A percentile compares a stretch with the other conserved stretches of the same genome.
Evolutionary conservation across 768 basidiomycete species (phyloP).

Genomic region (Lentinus tigrinus): DNA sequence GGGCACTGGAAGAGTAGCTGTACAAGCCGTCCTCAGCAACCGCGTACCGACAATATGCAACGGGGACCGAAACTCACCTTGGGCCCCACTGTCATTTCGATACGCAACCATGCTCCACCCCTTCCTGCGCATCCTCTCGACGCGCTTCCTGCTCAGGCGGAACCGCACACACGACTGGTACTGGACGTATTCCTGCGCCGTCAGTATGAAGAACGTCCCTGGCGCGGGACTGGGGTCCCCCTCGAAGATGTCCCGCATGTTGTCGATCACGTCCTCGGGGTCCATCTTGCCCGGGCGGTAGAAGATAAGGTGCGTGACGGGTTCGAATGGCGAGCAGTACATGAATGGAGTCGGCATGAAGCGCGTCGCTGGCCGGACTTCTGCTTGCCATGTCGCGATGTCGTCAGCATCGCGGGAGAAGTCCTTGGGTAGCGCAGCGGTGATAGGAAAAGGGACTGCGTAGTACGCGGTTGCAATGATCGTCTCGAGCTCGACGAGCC

Average conservation of each 20-base stretch:
- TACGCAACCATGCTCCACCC: conserved; percentile 8
- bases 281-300: neutral
- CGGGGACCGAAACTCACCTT: neutral
- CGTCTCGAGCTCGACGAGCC: conserved; percentile 25
- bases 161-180: conserved; percentile 3
- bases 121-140: conserved; percentile 13
- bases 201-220: conserved; percentile 12
- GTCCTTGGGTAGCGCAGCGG: conserved; percentile 3
- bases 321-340: conserved; percentile 3
- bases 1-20: no score
- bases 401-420: conserved; percentile 17
- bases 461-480: conserved; percentile 21
- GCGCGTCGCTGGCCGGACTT: neutral
- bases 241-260: conserved; percentile 6
- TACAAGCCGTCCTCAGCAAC: neutral
- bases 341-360: neutral
- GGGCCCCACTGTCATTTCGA: neutral
- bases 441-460: conserved; percentile 21
- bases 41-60: neutral
- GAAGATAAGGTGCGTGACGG: conserved; percentile 9
- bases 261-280: neutral
- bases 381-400: conserved; percentile 3
- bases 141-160: conserved; percentile 16
- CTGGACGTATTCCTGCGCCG: conserved; percentile 9
- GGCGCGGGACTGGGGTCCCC: conserved; percentile 4